Conservation (phyloP, 345 rosid species). For the Acer negundo region DNA sequence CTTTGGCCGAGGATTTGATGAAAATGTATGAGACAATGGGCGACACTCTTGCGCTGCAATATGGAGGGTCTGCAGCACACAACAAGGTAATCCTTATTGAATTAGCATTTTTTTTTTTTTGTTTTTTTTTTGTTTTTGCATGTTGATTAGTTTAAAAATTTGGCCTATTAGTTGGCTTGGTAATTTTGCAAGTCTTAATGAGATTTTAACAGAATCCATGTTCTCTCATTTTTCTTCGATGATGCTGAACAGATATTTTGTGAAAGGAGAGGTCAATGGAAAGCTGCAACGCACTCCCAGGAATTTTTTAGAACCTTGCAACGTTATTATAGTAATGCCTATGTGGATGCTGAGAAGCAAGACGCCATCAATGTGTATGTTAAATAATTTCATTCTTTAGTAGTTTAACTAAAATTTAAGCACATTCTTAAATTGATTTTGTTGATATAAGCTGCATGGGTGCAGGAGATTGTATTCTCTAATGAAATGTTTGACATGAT, state of each 20-base stretch:
- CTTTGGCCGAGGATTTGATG: conserved; percentile 82
- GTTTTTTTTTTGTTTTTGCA: background rate
- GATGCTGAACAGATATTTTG: conserved; percentile 69
- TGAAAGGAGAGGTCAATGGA: conserved; percentile 98
- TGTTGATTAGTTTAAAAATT: background rate
- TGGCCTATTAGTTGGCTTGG: background rate
- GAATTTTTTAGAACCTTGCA: conserved; percentile 84
- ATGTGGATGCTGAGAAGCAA: conserved; percentile 91
- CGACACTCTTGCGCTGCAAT: conserved; percentile 91
- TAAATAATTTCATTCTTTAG: conserved; percentile 1
- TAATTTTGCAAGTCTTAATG: background rate
- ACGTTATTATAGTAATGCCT: conserved; percentile 91
- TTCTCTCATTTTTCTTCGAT: conserved; percentile 14
- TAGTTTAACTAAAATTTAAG: background rate
- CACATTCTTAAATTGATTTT: background rate
- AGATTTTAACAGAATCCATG: background rate
- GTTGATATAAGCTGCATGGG: conserved; percentile 2
- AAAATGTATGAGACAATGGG: conserved; percentile 88
- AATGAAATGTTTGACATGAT: conserved; percentile 13
- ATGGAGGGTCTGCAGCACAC: conserved; percentile 99
- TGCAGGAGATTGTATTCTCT: conserved; percentile 8
- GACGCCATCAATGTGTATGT: conserved; percentile 93
- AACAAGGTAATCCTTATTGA: conserved; percentile 62
- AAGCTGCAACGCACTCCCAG: conserved; percentile 95
- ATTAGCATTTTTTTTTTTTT: too few species aligned